phyloP scores from a whole-genome alignment of 768 basidiomycete genomes.

The Hirschioporus abietinus region DNA sequence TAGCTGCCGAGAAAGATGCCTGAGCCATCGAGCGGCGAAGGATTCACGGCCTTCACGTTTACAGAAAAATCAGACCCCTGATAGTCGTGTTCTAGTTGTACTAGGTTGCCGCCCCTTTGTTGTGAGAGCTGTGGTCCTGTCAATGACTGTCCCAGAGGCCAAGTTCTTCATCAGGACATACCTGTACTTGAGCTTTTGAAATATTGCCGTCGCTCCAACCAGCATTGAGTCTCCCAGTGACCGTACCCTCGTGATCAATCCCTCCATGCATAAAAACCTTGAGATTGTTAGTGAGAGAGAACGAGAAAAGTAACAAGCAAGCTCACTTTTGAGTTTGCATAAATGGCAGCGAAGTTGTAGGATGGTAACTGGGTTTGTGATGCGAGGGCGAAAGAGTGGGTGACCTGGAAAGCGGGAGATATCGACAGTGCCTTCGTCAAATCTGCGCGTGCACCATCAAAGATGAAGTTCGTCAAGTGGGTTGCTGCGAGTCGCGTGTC shows the following conservation, averaged over 20 bases:
- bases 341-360: slow-evolving; percentile 94
- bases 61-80: slow-evolving; percentile 81
- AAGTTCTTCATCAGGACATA: slow-evolving; percentile 27
- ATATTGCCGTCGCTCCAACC: slow-evolving; percentile 76
- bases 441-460: slow-evolving; percentile 97
- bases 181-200: slow-evolving; percentile 87
- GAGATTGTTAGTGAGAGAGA: slow-evolving; percentile 23
- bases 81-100: slow-evolving; percentile 93
- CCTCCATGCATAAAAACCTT: slow-evolving; percentile 91
- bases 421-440: slow-evolving; percentile 88
- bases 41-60: slow-evolving; percentile 88
- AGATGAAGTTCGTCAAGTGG: slow-evolving; percentile 89
- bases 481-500: slow-evolving; percentile 50
- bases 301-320: background rate
- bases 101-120: slow-evolving; percentile 79
- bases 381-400: slow-evolving; percentile 90
- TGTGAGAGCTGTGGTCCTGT: slow-evolving; percentile 54
- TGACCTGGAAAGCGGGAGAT: slow-evolving; percentile 97
- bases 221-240: slow-evolving; percentile 85
- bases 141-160: background rate
- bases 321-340: slow-evolving; percentile 74
- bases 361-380: slow-evolving; percentile 79
- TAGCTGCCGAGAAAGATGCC: slow-evolving; percentile 92
- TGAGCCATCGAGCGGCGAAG: slow-evolving; percentile 77
- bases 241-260: slow-evolving; percentile 89